Base-by-base conservation (phyloP, 2,329 filamentous ascomycete species). In the Colletotrichum coccodes region DNA sequence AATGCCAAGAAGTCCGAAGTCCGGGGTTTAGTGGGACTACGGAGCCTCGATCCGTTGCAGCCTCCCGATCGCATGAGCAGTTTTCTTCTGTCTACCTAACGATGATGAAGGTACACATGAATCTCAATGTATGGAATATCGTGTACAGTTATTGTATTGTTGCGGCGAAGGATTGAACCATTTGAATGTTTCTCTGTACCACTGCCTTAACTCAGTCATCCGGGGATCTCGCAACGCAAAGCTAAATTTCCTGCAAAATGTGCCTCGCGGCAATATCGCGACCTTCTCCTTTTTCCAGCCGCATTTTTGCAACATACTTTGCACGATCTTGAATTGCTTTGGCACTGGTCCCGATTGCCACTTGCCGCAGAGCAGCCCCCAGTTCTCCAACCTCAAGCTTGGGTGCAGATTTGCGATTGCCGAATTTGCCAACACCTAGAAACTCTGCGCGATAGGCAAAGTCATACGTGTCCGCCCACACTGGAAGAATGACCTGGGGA, bases 381-480 rank as follows among this genome's bases (percentile, higher is more conserved):
- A 12, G 21, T 1, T 47, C 23, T 26, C 3, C 4, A 14, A 28
- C 3, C 21, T n/a, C n/a, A n/a, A n/a, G n/a, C n/a, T n/a, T n/a
- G n/a, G n/a, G n/a, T n/a, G n/a, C n/a, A n/a, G n/a, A n/a, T n/a
- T n/a, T n/a, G n/a, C n/a, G n/a, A n/a, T n/a, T n/a, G n/a, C n/a
- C n/a, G n/a, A n/a, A n/a, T n/a, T n/a, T n/a, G 3, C 83, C 83
- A 26, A 86, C 77, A 0, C 81, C 82, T 0, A 85, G 75, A 68
- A 78, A 74, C 73, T 85, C 83, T 9, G 79, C 81, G 0, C 83
- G 77, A 54, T 78, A 76, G 5, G 82, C 83, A 63, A 81, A 85
- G 56, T 86, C 84, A 68, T 84, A 85, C 30, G 78, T 81, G 70
- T 85, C 83, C 1, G 80, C 75, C 84, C 84, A 86, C 4, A 77